Evolutionary conservation across 1,284 basidiomycete genomes (phyloP).

Genomic region (Chalciporus sp.): DNA sequence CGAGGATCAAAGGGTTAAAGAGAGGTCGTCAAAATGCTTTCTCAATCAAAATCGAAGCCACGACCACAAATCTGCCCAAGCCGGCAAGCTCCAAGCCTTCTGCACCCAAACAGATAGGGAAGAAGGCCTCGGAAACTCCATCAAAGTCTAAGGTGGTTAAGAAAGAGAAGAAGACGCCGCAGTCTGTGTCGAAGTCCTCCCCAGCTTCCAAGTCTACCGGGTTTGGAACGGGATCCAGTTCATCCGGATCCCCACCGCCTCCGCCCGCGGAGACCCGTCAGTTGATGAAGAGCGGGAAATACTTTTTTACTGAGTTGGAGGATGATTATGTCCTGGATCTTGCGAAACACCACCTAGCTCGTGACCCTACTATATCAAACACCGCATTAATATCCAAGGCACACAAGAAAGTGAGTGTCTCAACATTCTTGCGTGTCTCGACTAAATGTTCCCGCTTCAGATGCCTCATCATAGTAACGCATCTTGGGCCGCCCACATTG

Average conservation of each 20-base stretch:
- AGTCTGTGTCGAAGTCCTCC: background rate
- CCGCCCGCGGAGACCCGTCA: conserved; percentile 39
- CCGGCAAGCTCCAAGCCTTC: conserved; percentile 8
- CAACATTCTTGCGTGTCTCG: background rate
- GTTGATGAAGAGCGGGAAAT: conserved; percentile 31
- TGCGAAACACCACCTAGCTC: conserved; percentile 37
- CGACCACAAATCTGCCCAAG: conserved; percentile 5
- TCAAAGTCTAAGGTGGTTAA: conserved; percentile 5
- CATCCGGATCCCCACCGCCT: conserved; percentile 44
- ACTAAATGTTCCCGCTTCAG: conserved; percentile 27
- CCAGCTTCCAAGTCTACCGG: background rate
- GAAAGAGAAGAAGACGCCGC: conserved; percentile 8
- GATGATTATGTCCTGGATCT: conserved; percentile 42
- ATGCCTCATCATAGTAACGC: conserved; percentile 46
- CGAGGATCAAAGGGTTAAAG: conserved; percentile 18
- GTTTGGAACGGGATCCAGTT: background rate
- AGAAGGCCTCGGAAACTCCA: conserved; percentile 5
- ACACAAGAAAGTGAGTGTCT: conserved; percentile 42
- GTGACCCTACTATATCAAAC: conserved; percentile 40
- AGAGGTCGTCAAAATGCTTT: conserved; percentile 23
- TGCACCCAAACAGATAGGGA: background rate
- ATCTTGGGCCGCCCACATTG: conserved; percentile 40
- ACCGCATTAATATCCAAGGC: conserved; percentile 36
- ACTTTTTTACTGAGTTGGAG: conserved; percentile 50
- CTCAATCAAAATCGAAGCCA: conserved; percentile 16